A percentile compares a stretch with the other conserved stretches of the same genome.
Conservation (phyloP, 2,329 filamentous ascomycete genomes). For the Parastagonospora avenae region DNA sequence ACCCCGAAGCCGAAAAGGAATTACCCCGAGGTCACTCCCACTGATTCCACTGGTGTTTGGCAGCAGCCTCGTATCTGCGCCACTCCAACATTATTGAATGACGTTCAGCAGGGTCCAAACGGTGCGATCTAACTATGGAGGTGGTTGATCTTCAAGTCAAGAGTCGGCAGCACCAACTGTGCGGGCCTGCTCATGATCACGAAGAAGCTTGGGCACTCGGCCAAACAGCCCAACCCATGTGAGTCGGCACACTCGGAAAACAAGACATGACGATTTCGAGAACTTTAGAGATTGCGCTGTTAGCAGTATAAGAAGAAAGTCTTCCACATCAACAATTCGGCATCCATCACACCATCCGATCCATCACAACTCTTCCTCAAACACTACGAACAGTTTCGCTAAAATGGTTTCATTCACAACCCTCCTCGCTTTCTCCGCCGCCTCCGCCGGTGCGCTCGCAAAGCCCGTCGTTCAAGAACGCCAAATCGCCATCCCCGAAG, state of each 20-base stretch:
- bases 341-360: background rate
- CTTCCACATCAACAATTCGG: background rate
- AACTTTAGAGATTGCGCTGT: background rate
- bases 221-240: background rate
- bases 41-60: background rate
- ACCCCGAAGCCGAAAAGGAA: background rate
- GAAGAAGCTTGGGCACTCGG: background rate
- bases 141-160: background rate
- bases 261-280: background rate
- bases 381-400: background rate
- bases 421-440: constrained; percentile 4
- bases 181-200: background rate
- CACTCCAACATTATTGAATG: background rate
- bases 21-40: background rate
- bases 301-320: background rate
- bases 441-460: constrained; percentile 7
- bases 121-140: background rate
- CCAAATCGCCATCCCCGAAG: constrained; percentile 13
- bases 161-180: background rate
- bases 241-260: background rate
- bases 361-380: background rate
- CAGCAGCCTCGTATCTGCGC: background rate
- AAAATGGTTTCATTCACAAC: constrained; percentile 17
- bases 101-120: background rate
- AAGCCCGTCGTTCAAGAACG: constrained; percentile 9